These are phyloP conservation scores for Tolypocladium endophyticum DNA, from an alignment of 2,329 filamentous ascomycete species.

Conservation along the genomic window DNA sequence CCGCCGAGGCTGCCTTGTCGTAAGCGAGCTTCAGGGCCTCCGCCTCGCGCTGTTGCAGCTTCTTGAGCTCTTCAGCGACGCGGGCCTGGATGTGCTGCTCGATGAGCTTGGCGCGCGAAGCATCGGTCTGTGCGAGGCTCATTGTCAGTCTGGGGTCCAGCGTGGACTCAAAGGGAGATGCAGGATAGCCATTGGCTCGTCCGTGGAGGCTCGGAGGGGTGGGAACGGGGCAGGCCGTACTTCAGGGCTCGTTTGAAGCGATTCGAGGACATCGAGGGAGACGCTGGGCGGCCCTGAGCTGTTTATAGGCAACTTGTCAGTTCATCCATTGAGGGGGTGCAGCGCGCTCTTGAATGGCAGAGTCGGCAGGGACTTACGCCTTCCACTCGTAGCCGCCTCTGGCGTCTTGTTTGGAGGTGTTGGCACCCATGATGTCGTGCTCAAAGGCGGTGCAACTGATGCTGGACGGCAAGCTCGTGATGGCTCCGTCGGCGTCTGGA, in stretches of 20 bases:
- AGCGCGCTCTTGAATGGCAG: not conserved
- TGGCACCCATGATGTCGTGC: slow-evolving; percentile 42
- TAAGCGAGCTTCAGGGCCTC: slow-evolving; percentile 59
- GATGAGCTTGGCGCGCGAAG: slow-evolving; percentile 69
- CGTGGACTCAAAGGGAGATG: not conserved
- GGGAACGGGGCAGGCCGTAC: slow-evolving; percentile 35
- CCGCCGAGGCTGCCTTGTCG: slow-evolving; percentile 53
- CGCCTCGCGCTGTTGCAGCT: slow-evolving; percentile 60
- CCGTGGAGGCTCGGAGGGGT: not conserved
- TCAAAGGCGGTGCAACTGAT: slow-evolving; percentile 23
- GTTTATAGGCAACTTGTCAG: slow-evolving; percentile 8
- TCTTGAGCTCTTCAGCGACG: slow-evolving; percentile 75
- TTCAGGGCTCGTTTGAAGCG: slow-evolving; percentile 75
- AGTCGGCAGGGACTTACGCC: slow-evolving; percentile 30
- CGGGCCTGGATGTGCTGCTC: slow-evolving; percentile 85
- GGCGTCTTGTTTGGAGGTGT: slow-evolving; percentile 40
- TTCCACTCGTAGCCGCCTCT: slow-evolving; percentile 36
- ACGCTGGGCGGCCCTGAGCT: slow-evolving; percentile 42
- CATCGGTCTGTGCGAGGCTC: slow-evolving; percentile 61
- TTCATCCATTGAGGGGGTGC: not conserved
- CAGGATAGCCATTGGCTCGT: not conserved
- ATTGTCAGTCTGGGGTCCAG: slow-evolving; percentile 4
- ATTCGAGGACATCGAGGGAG: slow-evolving; percentile 73
- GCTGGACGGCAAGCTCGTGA: slow-evolving; percentile 17
- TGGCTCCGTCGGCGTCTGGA: slow-evolving; percentile 13